Evolutionary conservation across 1,284 basidiomycete genomes (phyloP).

Genomic region (Cutaneotrichosporon cutaneum): DNA sequence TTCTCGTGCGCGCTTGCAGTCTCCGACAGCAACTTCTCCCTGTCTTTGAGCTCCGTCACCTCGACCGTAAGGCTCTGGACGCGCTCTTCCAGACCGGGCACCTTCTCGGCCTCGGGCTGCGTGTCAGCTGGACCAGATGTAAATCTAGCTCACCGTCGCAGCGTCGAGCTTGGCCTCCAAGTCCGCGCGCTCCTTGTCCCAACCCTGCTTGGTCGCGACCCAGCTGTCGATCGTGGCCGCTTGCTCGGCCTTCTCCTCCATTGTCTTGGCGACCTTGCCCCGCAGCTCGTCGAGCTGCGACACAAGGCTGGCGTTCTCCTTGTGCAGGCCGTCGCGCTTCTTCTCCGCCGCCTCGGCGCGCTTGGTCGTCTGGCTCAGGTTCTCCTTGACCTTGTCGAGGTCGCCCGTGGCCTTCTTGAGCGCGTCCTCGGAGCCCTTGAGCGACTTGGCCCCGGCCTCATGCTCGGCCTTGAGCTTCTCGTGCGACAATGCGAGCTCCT

Average conservation of each 20-base stretch:
- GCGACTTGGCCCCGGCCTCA: neutral
- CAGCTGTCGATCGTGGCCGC: conserved; percentile 34
- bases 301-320: conserved; percentile 50
- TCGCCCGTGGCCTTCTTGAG: conserved; percentile 29
- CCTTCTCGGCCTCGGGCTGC: conserved; percentile 16
- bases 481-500: conserved; percentile 24
- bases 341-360: conserved; percentile 45
- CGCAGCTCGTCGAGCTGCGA: conserved; percentile 51
- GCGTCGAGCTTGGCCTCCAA: conserved; percentile 33
- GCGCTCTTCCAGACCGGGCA: conserved; percentile 6
- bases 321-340: conserved; percentile 43
- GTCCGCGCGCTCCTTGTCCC: conserved; percentile 33
- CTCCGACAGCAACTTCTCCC: conserved; percentile 15
- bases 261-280: conserved; percentile 44
- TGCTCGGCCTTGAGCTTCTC: conserved; percentile 26
- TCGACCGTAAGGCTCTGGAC: conserved; percentile 10
- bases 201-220: conserved; percentile 33
- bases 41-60: conserved; percentile 8
- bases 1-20: conserved; percentile 25
- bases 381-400: conserved; percentile 29
- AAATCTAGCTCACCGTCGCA: conserved; percentile 23
- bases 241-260: conserved; percentile 50
- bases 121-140: conserved; percentile 10
- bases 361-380: conserved; percentile 33
- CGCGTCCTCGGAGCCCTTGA: conserved; percentile 24